Percentiles rank a stretch among this genome's conserved stretches.
These are phyloP conservation scores for Bacidia rubella DNA, from an alignment of 495 filamentous ascomycete genomes.

Conservation along the genomic window DNA sequence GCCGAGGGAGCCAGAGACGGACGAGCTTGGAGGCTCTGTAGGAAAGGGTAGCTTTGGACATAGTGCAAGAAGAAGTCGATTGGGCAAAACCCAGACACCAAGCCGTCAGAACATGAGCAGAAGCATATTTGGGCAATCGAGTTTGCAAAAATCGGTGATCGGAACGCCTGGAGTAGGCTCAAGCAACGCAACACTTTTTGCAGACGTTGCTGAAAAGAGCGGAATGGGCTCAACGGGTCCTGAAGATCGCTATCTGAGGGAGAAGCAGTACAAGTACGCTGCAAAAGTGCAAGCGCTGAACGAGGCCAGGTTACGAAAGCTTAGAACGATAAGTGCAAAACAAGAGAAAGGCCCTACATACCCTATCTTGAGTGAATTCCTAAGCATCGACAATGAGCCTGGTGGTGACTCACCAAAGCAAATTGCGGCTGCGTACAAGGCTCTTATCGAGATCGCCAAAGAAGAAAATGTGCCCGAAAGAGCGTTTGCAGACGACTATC, in stretches of 20 bases:
- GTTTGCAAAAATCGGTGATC: constrained; percentile 67
- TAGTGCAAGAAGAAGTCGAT: constrained; percentile 23
- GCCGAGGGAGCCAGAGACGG: constrained; percentile 39
- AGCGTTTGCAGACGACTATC: constrained; percentile 59
- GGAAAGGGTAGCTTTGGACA: constrained; percentile 46
- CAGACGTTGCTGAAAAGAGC: constrained; percentile 48
- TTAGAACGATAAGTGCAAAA: constrained; percentile 26
- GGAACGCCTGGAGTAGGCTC: constrained; percentile 54
- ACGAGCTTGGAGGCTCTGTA: constrained; percentile 25
- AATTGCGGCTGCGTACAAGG: constrained; percentile 63
- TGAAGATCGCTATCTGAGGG: constrained; percentile 58
- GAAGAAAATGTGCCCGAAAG: constrained; percentile 61
- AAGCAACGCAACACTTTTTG: constrained; percentile 43
- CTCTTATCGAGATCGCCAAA: constrained; percentile 56
- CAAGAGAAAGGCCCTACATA: constrained; percentile 26
- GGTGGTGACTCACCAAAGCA: constrained; percentile 55
- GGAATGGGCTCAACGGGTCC: constrained; percentile 31
- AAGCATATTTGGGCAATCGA: constrained; percentile 61
- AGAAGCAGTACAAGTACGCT: constrained; percentile 67
- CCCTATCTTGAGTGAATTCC: constrained; percentile 60
- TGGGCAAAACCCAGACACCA: constrained; percentile 34
- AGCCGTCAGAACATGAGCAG: constrained; percentile 30
- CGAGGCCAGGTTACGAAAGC: constrained; percentile 40
- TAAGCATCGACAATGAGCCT: constrained; percentile 51
- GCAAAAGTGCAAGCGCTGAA: constrained; percentile 69